Evolutionary conservation across 2,329 filamentous ascomycete species (phyloP), one percentile per base, ranked within the genome.

Genomic region (Fusarium albosuccineum): DNA sequence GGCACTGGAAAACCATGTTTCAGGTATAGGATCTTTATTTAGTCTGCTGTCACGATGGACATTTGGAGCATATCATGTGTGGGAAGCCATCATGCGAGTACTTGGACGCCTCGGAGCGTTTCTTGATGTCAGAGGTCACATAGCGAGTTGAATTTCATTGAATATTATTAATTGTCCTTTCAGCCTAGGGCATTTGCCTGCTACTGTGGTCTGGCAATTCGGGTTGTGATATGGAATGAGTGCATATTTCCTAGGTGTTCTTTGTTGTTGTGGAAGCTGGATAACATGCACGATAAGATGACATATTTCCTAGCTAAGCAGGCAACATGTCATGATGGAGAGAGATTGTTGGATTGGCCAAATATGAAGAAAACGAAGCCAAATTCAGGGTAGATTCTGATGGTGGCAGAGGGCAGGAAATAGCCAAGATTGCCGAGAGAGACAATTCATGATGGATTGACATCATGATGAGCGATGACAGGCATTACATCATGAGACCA

Each of bases 401-500:
- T 7, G 17, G 14, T 7, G 26, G 40, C 30, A 33, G 30, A 33
- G 30, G 5, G 22, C 17, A 54, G 30, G 13, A 48, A 54, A 39
- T 36, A 30, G 30, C 14, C 42, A 27, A 59, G 36, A 48, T 49
- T 49, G 41, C 13, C 33, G 26, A 11, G 52, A 36, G 44, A 54
- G 26, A 48, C 51, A 6, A 57, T 48, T 54, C 57, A 65, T 65
- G 64, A 54, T 54, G 30, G 46, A 33, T 61, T 68, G 56, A 55
- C 54, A 60, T 67, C 53, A 66, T 67, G 54, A 56, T 49, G 49
- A 54, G 40, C 49, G 51, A 52, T 59, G 44, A 44, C 48, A 61
- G 51, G 39, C 42, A 67, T 67, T 67, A 50, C 60, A 54, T 68
- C 60, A 67, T 66, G 60, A 66, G 64, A 66, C 60, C 58, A 48